These are phyloP conservation scores for Bipolaris gigantea DNA, from an alignment of 2,329 filamentous ascomycete species.

Conservation along the genomic window DNA sequence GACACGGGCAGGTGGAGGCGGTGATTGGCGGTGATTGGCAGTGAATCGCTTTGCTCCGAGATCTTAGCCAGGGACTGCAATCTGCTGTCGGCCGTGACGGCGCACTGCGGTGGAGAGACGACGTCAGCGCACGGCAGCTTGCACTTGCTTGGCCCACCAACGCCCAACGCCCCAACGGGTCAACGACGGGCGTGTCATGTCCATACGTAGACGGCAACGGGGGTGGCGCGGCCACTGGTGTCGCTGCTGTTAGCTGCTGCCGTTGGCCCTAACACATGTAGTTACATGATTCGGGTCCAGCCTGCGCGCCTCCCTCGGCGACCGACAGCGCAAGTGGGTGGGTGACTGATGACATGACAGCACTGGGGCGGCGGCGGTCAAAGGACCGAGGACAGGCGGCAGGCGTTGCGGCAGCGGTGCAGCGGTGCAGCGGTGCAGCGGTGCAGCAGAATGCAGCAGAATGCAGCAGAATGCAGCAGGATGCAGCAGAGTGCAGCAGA, in stretches of 20 bases:
- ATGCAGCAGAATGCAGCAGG: no score
- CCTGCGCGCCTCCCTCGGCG: no score
- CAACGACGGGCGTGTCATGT: neutral
- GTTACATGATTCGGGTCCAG: no score
- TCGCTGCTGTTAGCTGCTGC: no score
- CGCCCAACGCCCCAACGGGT: neutral
- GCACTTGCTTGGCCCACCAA: slow-evolving; percentile 16
- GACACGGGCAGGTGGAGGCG: slow-evolving; percentile 12
- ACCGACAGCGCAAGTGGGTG: no score
- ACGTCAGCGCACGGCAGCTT: slow-evolving; percentile 30
- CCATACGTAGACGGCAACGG: neutral
- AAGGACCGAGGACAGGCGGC: slow-evolving; percentile 7
- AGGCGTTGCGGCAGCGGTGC: slow-evolving; percentile 5
- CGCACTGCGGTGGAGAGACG: slow-evolving; percentile 15
- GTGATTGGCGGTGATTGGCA: slow-evolving; percentile 26
- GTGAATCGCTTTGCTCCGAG: slow-evolving; percentile 7
- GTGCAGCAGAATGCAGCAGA: no score
- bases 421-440: neutral
- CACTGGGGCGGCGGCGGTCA: slow-evolving; percentile 5
- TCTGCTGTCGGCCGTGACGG: slow-evolving; percentile 18
- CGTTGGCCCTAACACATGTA: no score
- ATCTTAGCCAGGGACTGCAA: slow-evolving; percentile 24
- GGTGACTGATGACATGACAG: no score
- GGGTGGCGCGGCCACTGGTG: neutral
- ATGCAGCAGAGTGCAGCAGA: no score